These are phyloP conservation scores for Hygrophorus pudorinus DNA, from an alignment of 768 basidiomycete genomes.

Conservation along the genomic window DNA sequence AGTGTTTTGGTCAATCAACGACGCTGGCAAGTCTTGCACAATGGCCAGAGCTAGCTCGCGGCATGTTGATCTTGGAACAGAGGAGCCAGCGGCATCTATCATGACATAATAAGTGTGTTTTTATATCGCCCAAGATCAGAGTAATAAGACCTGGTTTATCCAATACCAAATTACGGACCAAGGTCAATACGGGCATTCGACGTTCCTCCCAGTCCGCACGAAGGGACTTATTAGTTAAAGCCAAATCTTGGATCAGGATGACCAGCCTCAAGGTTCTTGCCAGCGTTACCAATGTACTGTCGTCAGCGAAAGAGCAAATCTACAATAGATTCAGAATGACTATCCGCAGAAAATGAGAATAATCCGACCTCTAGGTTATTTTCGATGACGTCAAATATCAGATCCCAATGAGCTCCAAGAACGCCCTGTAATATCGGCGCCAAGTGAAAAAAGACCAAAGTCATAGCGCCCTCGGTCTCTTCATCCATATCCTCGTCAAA, in stretches of 20 bases:
- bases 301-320: slow-evolving; percentile 53
- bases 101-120: slow-evolving; percentile 6
- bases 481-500: slow-evolving; percentile 59
- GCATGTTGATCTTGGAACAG: slow-evolving; percentile 56
- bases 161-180: slow-evolving; percentile 53
- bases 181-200: slow-evolving; percentile 37
- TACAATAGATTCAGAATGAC: slow-evolving; percentile 16
- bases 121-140: slow-evolving; percentile 2
- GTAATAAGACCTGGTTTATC: slow-evolving; percentile 33
- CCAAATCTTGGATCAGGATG: slow-evolving; percentile 57
- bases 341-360: background rate
- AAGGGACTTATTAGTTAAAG: slow-evolving; percentile 62
- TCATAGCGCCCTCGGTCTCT: slow-evolving; percentile 70
- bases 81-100: slow-evolving; percentile 22
- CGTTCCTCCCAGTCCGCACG: slow-evolving; percentile 59
- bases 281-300: slow-evolving; percentile 48
- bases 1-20: slow-evolving; percentile 53
- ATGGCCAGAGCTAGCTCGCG: slow-evolving; percentile 60
- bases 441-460: slow-evolving; percentile 60
- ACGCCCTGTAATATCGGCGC: slow-evolving; percentile 85
- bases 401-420: slow-evolving; percentile 84
- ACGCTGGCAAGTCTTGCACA: slow-evolving; percentile 52
- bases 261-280: slow-evolving; percentile 63
- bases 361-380: slow-evolving; percentile 71
- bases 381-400: slow-evolving; percentile 84